These are phyloP conservation scores for Phytopythium kandeliae DNA, from an alignment of 352 stramenopile genomes.

Conservation along the genomic window DNA sequence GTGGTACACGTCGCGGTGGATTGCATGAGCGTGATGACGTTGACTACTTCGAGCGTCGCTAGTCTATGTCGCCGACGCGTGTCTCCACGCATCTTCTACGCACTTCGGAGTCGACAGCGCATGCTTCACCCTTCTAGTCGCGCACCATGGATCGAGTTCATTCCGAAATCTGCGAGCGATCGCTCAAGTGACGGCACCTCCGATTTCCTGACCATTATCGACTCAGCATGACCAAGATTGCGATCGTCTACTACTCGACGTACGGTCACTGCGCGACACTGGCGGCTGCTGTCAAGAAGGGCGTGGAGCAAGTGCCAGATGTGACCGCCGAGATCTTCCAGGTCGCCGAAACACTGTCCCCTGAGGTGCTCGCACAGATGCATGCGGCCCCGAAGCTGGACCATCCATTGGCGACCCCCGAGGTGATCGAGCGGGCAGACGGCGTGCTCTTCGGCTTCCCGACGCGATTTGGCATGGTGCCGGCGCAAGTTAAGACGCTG, in stretches of 20 bases:
- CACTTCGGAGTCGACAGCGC: too few species aligned
- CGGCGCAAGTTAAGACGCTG: slow-evolving; percentile 88
- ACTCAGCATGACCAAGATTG: slow-evolving; percentile 62
- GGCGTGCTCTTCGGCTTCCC: slow-evolving; percentile 86
- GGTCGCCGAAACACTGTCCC: slow-evolving; percentile 67
- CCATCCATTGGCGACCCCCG: slow-evolving; percentile 39
- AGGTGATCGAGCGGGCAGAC: slow-evolving; percentile 55
- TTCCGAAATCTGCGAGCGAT: too few species aligned
- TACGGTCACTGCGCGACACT: slow-evolving; percentile 76
- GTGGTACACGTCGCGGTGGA: too few species aligned
- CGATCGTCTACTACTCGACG: slow-evolving; percentile 74
- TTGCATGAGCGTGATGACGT: too few species aligned
- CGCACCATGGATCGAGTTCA: too few species aligned
- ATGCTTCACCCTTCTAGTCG: too few species aligned
- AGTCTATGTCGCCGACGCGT: too few species aligned
- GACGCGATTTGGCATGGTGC: slow-evolving; percentile 74
- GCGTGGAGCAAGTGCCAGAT: slow-evolving; percentile 45
- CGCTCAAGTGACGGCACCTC: too few species aligned
- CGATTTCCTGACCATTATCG: too few species aligned
- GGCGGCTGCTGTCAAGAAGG: slow-evolving; percentile 57
- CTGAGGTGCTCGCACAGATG: slow-evolving; percentile 72
- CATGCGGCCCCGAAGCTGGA: slow-evolving; percentile 61
- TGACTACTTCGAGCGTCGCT: too few species aligned
- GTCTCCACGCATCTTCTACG: too few species aligned
- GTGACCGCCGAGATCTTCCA: slow-evolving; percentile 46